A percentile compares a stretch with the other conserved stretches of the same genome.
These are phyloP conservation scores for Lyophyllum semitale DNA, from an alignment of 768 basidiomycete species.

Conservation along the genomic window DNA sequence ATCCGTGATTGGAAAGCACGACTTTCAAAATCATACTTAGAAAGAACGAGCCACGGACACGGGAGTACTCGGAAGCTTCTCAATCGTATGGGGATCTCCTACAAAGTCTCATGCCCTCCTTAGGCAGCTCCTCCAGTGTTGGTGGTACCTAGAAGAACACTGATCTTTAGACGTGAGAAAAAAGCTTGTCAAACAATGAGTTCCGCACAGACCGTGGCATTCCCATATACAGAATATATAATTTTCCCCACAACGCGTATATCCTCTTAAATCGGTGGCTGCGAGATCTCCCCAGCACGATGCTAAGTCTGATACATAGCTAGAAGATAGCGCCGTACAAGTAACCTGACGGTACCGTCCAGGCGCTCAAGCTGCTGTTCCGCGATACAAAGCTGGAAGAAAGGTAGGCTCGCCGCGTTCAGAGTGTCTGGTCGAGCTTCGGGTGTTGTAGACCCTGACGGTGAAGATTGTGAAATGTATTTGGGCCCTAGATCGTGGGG, in stretches of 20 bases:
- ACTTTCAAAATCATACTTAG: too few relatives aligned
- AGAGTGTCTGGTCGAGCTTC: background rate
- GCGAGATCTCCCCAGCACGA: background rate
- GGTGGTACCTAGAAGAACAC: slow-evolving; percentile 11
- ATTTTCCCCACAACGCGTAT: background rate
- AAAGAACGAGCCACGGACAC: too few relatives aligned
- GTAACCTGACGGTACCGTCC: background rate
- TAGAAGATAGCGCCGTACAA: background rate
- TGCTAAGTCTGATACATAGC: background rate
- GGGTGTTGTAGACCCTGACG: slow-evolving; percentile 4
- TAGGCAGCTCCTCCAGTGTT: background rate
- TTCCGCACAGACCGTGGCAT: background rate
- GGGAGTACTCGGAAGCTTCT: background rate
- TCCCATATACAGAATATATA: background rate
- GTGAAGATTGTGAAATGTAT: background rate
- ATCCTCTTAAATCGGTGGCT: background rate
- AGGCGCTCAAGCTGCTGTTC: background rate
- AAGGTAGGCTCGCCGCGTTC: too few relatives aligned
- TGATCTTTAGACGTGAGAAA: slow-evolving; percentile 3
- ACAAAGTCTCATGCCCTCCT: slow-evolving; percentile 4
- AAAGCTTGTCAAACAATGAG: background rate
- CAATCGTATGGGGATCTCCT: background rate
- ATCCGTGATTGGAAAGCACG: background rate
- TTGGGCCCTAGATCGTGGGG: background rate
- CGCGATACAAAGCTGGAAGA: background rate